phyloP scores from a whole-genome alignment of 2,329 filamentous ascomycete species.

The Fusarium agapanthi region DNA sequence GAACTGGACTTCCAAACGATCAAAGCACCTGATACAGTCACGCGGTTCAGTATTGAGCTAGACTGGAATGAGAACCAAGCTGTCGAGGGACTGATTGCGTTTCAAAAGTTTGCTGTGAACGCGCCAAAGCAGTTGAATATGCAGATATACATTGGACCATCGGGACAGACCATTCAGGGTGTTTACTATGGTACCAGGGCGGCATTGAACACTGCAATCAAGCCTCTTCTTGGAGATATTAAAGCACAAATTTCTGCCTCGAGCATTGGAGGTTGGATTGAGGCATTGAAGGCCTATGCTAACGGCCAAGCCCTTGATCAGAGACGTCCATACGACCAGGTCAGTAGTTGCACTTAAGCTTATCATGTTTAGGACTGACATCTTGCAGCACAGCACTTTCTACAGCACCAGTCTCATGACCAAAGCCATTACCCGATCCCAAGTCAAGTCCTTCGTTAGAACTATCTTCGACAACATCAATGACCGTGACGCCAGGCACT shows the following conservation, averaged over 20 bases:
- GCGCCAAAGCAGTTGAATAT: constrained; percentile 44
- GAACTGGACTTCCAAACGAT: constrained; percentile 44
- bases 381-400: constrained; percentile 44
- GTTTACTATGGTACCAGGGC: constrained; percentile 40
- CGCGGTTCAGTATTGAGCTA: constrained; percentile 34
- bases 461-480: constrained; percentile 33
- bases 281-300: constrained; percentile 36
- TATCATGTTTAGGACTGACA: background rate
- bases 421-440: constrained; percentile 30
- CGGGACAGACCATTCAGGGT: constrained; percentile 39
- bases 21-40: constrained; percentile 29
- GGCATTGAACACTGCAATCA: constrained; percentile 18
- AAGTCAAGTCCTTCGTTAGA: constrained; percentile 34
- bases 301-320: constrained; percentile 34
- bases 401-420: constrained; percentile 46
- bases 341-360: background rate
- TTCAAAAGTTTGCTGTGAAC: constrained; percentile 39
- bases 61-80: constrained; percentile 31
- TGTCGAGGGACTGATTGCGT: constrained; percentile 30
- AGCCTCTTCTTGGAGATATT: constrained; percentile 34
- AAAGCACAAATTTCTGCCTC: constrained; percentile 6
- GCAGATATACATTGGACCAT: constrained; percentile 35
- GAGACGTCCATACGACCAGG: constrained; percentile 39
- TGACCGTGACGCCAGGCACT: constrained; percentile 10
- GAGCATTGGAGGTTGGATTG: constrained; percentile 40